Evolutionary conservation across 192 early-diverging fungal species (phyloP).

Genomic region (Coemansia furcata): DNA sequence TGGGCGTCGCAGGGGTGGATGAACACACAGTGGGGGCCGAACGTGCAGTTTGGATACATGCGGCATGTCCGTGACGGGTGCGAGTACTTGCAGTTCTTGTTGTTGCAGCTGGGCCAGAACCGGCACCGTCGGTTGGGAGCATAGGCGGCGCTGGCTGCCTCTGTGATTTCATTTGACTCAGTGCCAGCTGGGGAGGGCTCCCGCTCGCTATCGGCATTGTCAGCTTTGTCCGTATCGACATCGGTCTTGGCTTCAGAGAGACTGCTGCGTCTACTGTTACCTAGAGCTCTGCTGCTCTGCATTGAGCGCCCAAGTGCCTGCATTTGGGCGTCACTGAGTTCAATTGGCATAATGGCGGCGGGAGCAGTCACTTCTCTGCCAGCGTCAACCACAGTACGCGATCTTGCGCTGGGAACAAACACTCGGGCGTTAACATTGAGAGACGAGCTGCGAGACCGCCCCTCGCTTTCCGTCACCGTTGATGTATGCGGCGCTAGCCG

Average conservation of each 20-base stretch:
- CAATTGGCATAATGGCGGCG: neutral
- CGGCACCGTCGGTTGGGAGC: constrained; percentile 36
- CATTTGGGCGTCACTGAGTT: neutral
- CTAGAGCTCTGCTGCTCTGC: neutral
- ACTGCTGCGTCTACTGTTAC: neutral
- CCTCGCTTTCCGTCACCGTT: neutral
- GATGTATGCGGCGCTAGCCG: neutral
- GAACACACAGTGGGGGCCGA: constrained; percentile 37
- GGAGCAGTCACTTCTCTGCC: neutral
- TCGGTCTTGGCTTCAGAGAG: constrained; percentile 9
- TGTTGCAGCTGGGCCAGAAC: constrained; percentile 54
- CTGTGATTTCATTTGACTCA: neutral
- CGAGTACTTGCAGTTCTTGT: constrained; percentile 49
- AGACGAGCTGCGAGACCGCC: constrained; percentile 33
- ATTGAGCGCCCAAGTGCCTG: constrained; percentile 5
- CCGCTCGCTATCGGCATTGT: neutral
- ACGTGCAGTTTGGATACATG: constrained; percentile 30
- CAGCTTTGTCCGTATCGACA: neutral
- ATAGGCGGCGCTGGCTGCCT: neutral
- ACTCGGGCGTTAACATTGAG: constrained; percentile 33
- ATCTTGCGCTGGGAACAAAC: constrained; percentile 28
- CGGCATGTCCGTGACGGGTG: constrained; percentile 39
- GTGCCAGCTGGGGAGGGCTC: neutral
- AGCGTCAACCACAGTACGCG: neutral
- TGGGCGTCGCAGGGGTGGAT: constrained; percentile 40